phyloP scores from a whole-genome alignment of 768 basidiomycete genomes.

The Russula abietina region DNA sequence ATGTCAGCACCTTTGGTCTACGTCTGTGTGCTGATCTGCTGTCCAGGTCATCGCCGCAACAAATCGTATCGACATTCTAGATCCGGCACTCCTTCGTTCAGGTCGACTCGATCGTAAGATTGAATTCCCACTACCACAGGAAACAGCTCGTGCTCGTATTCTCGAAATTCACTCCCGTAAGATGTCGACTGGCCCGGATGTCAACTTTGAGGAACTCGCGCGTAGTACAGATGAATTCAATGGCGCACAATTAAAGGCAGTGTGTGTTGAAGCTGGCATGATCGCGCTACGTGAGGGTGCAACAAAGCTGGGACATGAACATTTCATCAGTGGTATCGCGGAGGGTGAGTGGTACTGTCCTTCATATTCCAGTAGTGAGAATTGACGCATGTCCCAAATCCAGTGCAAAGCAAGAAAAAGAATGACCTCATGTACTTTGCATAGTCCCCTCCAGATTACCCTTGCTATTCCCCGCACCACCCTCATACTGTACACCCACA shows the following conservation, averaged over 20 bases:
- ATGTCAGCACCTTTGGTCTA: slow-evolving; percentile 22
- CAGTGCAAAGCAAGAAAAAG: slow-evolving; percentile 99
- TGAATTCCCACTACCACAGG: slow-evolving; percentile 95
- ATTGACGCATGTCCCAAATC: slow-evolving; percentile 27
- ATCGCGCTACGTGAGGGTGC: slow-evolving; percentile 93
- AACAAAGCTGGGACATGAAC: slow-evolving; percentile 83
- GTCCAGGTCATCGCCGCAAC: slow-evolving; percentile 96
- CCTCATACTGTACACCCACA: slow-evolving; percentile 15
- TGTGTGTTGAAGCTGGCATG: slow-evolving; percentile 99
- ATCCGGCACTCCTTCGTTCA: slow-evolving; percentile 96
- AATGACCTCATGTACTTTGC: slow-evolving; percentile 95
- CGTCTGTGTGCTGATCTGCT: slow-evolving; percentile 2
- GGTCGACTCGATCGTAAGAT: slow-evolving; percentile 98
- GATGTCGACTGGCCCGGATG: slow-evolving; percentile 80
- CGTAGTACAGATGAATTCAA: slow-evolving; percentile 98
- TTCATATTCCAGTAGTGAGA: slow-evolving; percentile 3
- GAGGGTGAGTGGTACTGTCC: slow-evolving; percentile 51
- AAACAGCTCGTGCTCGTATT: slow-evolving; percentile 93
- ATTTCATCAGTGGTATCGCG: slow-evolving; percentile 89
- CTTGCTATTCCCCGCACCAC: slow-evolving; percentile 11
- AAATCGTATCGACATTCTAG: slow-evolving; percentile 97
- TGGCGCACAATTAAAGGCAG: slow-evolving; percentile 93
- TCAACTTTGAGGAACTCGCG: slow-evolving; percentile 96
- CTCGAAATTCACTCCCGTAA: slow-evolving; percentile 96
- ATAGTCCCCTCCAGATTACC: slow-evolving; percentile 35